These are phyloP conservation scores for Cutaneotrichosporon sp. DNA, from an alignment of 1,284 basidiomycete genomes.

Conservation along the genomic window DNA sequence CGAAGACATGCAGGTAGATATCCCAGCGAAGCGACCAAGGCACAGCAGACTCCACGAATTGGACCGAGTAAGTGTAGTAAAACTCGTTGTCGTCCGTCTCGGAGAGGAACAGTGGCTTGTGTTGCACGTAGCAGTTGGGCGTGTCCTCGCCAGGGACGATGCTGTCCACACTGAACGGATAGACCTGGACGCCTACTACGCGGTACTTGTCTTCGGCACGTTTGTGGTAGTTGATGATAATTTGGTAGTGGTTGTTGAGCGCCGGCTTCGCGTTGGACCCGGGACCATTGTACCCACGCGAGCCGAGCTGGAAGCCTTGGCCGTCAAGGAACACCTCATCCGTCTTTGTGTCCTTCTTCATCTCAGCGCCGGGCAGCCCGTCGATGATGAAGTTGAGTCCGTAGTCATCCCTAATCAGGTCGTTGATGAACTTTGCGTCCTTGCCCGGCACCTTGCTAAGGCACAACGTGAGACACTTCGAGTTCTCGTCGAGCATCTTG, in stretches of 20 bases:
- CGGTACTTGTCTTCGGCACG: conserved; percentile 65
- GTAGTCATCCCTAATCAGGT: conserved; percentile 83
- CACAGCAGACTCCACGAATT: conserved; percentile 80
- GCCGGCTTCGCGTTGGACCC: conserved; percentile 53
- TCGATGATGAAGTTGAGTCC: conserved; percentile 93
- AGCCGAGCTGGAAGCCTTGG: conserved; percentile 51
- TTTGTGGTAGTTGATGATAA: conserved; percentile 65
- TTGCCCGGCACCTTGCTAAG: conserved; percentile 59
- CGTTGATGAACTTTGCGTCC: conserved; percentile 86
- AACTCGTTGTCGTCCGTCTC: conserved; percentile 64
- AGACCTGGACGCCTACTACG: conserved; percentile 86
- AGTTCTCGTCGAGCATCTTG: conserved; percentile 42
- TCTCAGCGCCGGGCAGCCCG: conserved; percentile 87
- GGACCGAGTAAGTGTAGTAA: conserved; percentile 82
- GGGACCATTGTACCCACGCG: conserved; percentile 3
- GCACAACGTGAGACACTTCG: conserved; percentile 75
- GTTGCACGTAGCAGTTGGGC: conserved; percentile 34
- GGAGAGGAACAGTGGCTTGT: conserved; percentile 57
- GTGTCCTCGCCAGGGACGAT: conserved; percentile 23
- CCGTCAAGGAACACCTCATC: conserved; percentile 83
- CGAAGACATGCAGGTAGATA: conserved; percentile 72
- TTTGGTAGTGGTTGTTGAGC: conserved; percentile 80
- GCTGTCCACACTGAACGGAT: conserved; percentile 59
- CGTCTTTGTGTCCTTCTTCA: conserved; percentile 72
- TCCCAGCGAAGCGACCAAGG: conserved; percentile 90